phyloP scores from a whole-genome alignment of 1,139 yeast genomes.

The Geotrichum australiense region DNA sequence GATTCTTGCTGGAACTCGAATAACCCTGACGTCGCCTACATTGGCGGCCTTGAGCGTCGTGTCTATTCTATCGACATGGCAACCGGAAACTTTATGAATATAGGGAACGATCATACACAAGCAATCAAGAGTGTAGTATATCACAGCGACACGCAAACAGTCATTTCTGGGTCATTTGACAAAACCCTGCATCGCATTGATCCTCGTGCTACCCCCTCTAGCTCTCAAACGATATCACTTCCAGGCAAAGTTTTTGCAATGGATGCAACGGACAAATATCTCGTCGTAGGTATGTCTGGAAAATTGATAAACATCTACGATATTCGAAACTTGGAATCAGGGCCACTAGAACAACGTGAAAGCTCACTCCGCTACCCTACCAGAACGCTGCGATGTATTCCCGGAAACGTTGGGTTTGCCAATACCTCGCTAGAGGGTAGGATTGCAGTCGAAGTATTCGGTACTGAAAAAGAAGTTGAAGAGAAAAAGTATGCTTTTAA shows the following conservation, averaged over 20 bases:
- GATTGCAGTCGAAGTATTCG: constrained; percentile 71
- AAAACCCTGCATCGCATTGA: constrained; percentile 41
- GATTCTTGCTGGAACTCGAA: constrained; percentile 30
- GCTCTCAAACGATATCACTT: constrained; percentile 22
- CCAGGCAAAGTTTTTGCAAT: constrained; percentile 57
- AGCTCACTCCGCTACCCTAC: constrained; percentile 72
- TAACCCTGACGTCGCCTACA: constrained; percentile 21
- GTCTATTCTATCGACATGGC: constrained; percentile 28
- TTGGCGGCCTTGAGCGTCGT: constrained; percentile 28
- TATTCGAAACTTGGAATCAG: constrained; percentile 37
- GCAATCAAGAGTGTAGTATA: constrained; percentile 32
- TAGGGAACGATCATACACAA: constrained; percentile 32
- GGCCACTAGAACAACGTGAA: constrained; percentile 50
- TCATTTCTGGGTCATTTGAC: constrained; percentile 53
- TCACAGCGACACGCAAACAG: constrained; percentile 28
- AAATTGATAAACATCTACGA: constrained; percentile 56
- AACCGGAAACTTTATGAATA: constrained; percentile 22
- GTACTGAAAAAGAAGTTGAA: constrained; percentile 44
- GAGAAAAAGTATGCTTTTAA: constrained; percentile 67
- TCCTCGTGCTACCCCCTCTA: constrained; percentile 20
- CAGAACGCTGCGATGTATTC: constrained; percentile 51
- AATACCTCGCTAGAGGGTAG: constrained; percentile 83
- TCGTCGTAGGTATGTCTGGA: constrained; percentile 53
- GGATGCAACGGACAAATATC: constrained; percentile 45
- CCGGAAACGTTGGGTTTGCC: constrained; percentile 56